Evolutionary conservation across 1,139 yeast genomes (phyloP).

Genomic region (Geotrichum klebahnii): DNA sequence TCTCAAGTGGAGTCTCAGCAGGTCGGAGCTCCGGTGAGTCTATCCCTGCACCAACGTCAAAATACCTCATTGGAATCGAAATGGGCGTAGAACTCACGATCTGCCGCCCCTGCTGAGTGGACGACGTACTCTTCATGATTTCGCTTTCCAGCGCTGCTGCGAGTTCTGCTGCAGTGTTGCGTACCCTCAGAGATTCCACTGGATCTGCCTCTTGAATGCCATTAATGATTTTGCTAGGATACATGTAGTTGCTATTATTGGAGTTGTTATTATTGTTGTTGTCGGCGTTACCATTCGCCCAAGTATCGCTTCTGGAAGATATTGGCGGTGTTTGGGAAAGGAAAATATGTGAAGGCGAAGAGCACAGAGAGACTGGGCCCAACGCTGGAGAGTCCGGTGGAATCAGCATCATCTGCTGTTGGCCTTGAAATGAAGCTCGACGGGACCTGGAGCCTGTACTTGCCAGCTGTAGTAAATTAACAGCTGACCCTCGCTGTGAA

Average conservation of each 20-base stretch:
- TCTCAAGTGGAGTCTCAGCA: no score
- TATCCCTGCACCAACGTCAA: no score
- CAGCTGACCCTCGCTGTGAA: slow-evolving; percentile 2
- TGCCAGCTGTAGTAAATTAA: slow-evolving; percentile 2
- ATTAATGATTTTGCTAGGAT: not conserved
- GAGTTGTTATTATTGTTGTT: not conserved
- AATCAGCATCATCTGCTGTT: not conserved
- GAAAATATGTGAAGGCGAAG: slow-evolving; percentile 1
- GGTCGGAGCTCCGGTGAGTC: no score
- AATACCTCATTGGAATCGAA: no score
- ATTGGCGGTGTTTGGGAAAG: slow-evolving; percentile 2
- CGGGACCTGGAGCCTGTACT: not conserved
- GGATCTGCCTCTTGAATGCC: not conserved
- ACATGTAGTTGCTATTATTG: not conserved
- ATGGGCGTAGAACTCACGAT: no score
- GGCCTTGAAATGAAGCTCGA: slow-evolving; percentile 3
- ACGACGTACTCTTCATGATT: no score
- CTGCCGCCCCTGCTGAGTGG: no score
- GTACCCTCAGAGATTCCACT: not conserved
- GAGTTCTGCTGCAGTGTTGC: slow-evolving; percentile 1
- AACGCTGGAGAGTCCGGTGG: slow-evolving; percentile 5
- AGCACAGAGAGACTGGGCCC: slow-evolving; percentile 7
- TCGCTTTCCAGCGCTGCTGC: slow-evolving; percentile 5
- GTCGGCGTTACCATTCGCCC: not conserved
- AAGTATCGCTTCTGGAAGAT: not conserved